Evolutionary conservation across 805 yeast species (phyloP).

Genomic region (Candida montana): DNA sequence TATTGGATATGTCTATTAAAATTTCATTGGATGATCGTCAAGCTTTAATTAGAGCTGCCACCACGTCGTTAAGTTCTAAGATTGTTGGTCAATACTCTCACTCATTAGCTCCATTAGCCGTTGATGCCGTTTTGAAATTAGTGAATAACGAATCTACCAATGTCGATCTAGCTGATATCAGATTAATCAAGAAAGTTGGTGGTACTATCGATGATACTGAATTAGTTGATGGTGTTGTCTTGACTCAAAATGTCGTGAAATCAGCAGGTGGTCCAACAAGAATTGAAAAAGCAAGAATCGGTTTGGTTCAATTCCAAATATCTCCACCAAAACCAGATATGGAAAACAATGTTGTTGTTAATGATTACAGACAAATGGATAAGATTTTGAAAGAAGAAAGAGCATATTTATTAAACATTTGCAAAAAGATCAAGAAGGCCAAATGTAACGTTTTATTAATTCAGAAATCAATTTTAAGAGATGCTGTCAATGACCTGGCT

Average conservation of each 20-base stretch:
- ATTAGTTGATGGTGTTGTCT: conserved; percentile 86
- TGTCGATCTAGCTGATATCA: conserved; percentile 84
- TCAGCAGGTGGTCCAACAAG: conserved; percentile 93
- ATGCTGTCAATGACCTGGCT: conserved; percentile 82
- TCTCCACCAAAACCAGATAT: conserved; percentile 90
- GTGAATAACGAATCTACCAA: conserved; percentile 52
- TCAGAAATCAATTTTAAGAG: conserved; percentile 93
- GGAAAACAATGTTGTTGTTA: conserved; percentile 96
- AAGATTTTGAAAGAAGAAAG: conserved; percentile 97
- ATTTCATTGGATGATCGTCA: conserved; percentile 78
- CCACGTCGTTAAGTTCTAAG: conserved; percentile 90
- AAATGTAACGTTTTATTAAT: conserved; percentile 83
- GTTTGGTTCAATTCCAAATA: conserved; percentile 84
- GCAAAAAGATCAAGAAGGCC: conserved; percentile 94
- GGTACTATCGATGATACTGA: conserved; percentile 98
- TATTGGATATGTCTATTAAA: conserved; percentile 78
- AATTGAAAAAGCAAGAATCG: conserved; percentile 88
- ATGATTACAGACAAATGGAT: conserved; percentile 98
- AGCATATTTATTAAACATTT: conserved; percentile 87
- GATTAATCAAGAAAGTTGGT: conserved; percentile 89
- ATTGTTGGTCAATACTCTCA: conserved; percentile 91
- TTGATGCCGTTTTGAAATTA: conserved; percentile 84
- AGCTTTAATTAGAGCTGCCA: conserved; percentile 83
- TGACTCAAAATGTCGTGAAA: conserved; percentile 86
- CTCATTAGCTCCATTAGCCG: conserved; percentile 86